Base-by-base conservation (phyloP, 345 rosid genomes). In the Populus tremula region DNA sequence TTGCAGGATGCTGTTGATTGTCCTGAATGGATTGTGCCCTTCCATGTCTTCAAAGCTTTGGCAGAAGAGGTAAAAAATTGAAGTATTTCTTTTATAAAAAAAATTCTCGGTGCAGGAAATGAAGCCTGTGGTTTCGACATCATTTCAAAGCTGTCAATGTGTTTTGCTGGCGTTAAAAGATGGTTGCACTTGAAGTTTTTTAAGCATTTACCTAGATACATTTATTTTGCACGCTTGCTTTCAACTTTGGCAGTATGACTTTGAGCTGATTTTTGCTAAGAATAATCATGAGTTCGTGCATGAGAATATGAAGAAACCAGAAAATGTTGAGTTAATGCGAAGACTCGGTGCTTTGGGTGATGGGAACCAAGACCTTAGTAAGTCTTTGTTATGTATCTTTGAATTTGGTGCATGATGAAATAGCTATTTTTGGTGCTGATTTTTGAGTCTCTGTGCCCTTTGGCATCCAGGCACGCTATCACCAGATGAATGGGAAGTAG, bases 1-100 rank as follows among this genome's bases (percentile, higher is more conserved):
- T 72, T 84, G 79, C 85, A 93, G 99, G 99, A 96, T 90, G 98
- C 98, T 71, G 97, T 96, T 5, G 99, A 92, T 82, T 91, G 98
- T 78, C 98, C 98, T 69, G 99, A 96, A 86, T 96, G 97, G 99
- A 89, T 96, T 77, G 99, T 96, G 64, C 98, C 97, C 70, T 92
- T 96, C 79, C 86, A 96, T 68, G 66, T 96, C 80, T 96, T 96
- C 88, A 96, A 93, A 80, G 76, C 90, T 25, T 83, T 96, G 87
- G 98, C 99, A 49, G 98, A 92, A 87, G 97, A 93, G 97, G 99
- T 91, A 86, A 36, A 71, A 41, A 72, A 65, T 65, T 72, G 47
- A 41, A 31, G 49, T 64, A 27, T 29, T 63, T 3, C 8, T 50
- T 47, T 53, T 7, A 0, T 27, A 11, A 45, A 33, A 33, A 33